A percentile compares a stretch with the other conserved stretches of the same genome.
Conservation (phyloP, 202 grass and related monocot species). For the Bolboschoenoplectus hybrid region DNA sequence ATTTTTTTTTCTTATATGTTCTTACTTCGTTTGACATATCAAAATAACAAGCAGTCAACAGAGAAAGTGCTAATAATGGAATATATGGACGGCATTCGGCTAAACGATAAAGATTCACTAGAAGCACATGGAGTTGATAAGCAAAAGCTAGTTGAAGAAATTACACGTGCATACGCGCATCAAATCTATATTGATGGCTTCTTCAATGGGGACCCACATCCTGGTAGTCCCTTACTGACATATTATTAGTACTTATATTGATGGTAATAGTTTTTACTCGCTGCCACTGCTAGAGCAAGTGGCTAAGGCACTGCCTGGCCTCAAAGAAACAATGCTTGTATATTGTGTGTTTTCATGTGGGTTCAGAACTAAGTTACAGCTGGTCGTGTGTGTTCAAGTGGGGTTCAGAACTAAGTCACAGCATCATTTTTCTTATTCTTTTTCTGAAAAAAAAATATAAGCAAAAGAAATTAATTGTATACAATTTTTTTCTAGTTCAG, state of each 20-base stretch:
- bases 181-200: slow-evolving; percentile 97
- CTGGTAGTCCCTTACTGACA: slow-evolving; percentile 53
- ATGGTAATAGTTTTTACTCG: neutral
- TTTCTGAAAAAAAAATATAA: neutral
- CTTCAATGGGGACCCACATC: slow-evolving; percentile 98
- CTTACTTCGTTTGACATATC: slow-evolving; percentile 36
- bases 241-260: neutral
- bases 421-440: neutral
- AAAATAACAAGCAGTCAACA: slow-evolving; percentile 69
- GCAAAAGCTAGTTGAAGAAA: slow-evolving; percentile 91
- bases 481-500: slow-evolving; percentile 33
- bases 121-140: slow-evolving; percentile 87
- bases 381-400: neutral
- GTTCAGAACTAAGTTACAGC: neutral
- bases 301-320: neutral
- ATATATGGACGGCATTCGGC: slow-evolving; percentile 97
- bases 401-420: too few species aligned
- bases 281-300: neutral
- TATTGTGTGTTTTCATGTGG: neutral
- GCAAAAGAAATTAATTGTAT: neutral
- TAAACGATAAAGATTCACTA: slow-evolving; percentile 80
- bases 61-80: slow-evolving; percentile 83
- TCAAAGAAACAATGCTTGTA: neutral
- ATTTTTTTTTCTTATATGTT: slow-evolving; percentile 33
- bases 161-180: slow-evolving; percentile 96